phyloP scores from a whole-genome alignment of 768 basidiomycete genomes.

The Leccinum arenicola region DNA sequence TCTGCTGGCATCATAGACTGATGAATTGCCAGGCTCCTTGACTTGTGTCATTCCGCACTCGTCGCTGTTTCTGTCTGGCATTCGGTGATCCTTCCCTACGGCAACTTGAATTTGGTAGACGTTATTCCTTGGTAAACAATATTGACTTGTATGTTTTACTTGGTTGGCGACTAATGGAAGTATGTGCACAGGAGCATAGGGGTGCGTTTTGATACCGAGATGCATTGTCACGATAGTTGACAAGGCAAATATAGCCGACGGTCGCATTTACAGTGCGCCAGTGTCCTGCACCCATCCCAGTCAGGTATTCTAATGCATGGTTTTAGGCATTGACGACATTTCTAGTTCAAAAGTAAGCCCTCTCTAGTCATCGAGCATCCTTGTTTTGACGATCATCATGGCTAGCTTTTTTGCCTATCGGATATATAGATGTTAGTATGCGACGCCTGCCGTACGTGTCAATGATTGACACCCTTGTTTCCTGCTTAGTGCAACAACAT shows the following conservation, averaged over 20 bases:
- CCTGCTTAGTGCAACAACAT: conserved; percentile 13
- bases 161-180: background rate
- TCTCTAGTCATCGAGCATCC: background rate
- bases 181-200: conserved; percentile 21
- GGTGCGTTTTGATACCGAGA: conserved; percentile 8
- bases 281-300: background rate
- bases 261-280: conserved; percentile 22
- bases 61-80: conserved; percentile 23
- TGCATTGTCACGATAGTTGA: background rate
- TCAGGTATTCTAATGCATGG: background rate
- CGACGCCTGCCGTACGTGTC: background rate
- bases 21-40: conserved; percentile 17
- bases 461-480: background rate
- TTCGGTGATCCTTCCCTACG: conserved; percentile 21
- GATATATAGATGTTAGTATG: conserved; percentile 22
- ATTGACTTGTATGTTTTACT: background rate
- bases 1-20: background rate
- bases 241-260: conserved; percentile 9
- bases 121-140: conserved; percentile 23
- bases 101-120: conserved; percentile 9
- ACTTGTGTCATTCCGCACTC: conserved; percentile 25
- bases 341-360: conserved; percentile 20
- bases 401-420: conserved; percentile 26
- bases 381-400: background rate
- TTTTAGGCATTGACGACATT: conserved; percentile 24